Base-by-base conservation (phyloP, 345 rosid species). In the Odontarrhena argentea region DNA sequence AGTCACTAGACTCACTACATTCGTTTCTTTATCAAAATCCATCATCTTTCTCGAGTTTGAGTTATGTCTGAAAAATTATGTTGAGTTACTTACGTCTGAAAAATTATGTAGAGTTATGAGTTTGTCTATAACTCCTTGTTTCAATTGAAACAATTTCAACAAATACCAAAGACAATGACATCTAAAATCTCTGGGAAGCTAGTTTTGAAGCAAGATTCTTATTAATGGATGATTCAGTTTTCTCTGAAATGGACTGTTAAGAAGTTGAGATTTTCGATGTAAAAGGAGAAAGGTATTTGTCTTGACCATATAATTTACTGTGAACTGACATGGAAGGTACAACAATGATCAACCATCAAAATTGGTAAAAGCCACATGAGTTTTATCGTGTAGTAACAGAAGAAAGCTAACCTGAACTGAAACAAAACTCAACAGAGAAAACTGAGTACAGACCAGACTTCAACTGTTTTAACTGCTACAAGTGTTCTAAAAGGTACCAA, bases 1-100 rank as follows among this genome's bases (percentile, higher is more conserved):
- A 80, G 79, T 82, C 82, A 88, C 87, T 48, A 86, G 74, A 82
- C 32, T 28, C 4, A n/a, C 22, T 18, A 18, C 63, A 59, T 42
- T 9, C 1, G 1, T 10, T 28, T 55, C 28, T 36, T 15, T 15
- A 3, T 28, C 8, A 32, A 30, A 15, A 30, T 47, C 52, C 30
- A 18, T 1, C 6, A 18, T 18, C 22, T 18, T 18, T 18, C 22
- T 18, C 22, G 22, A 18, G 22, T 18, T 18, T 18, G 22, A 18
- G 22, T 18, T 18, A 18, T 18, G 22, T 18, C 22, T 18, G 22
- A 18, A 18, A 18, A 18, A 18, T 0, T 18, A 18, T 18, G 22
- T 18, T 18, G 22, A 18, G 22, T 18, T 18, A 18, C 22, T 18
- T 18, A 18, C 22, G 22, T 18, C 22, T 18, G 22, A 18, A 18